Evolutionary conservation across 176 grass and related monocot species (phyloP).

Genomic region (Musa beccarii): DNA sequence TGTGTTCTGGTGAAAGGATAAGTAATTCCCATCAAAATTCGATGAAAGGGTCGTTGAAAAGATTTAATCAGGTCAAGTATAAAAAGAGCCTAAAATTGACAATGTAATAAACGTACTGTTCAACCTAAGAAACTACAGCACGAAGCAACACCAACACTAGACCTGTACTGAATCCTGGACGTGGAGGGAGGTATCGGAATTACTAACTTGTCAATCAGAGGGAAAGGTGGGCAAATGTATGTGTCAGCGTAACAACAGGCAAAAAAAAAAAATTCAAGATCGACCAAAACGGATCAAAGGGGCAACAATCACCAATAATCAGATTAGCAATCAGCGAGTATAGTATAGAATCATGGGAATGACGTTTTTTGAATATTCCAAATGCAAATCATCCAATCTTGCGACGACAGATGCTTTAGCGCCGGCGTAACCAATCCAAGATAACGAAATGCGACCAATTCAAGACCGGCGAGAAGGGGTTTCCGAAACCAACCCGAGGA

Average conservation of each 20-base stretch:
- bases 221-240: not conserved
- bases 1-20: not conserved
- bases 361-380: not conserved
- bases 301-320: not conserved
- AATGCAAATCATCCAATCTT: not conserved
- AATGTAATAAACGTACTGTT: not conserved
- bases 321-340: not conserved
- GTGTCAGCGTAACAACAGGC: not conserved
- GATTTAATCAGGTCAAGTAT: not conserved
- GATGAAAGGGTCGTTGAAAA: not conserved
- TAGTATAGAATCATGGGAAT: not conserved
- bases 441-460: not conserved
- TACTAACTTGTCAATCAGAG: not conserved
- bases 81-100: not conserved
- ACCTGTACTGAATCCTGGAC: not conserved
- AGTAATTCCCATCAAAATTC: not conserved
- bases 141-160: not conserved
- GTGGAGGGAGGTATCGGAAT: not conserved
- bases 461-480: not conserved
- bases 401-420: not conserved
- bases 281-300: not conserved
- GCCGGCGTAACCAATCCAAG: not conserved
- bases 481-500: constrained; percentile 42
- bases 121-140: not conserved
- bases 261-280: not conserved